A percentile compares a stretch with the other conserved stretches of the same genome.
Evolutionary conservation across 768 basidiomycete genomes (phyloP).

Genomic region (Xerocomellus intermedius): DNA sequence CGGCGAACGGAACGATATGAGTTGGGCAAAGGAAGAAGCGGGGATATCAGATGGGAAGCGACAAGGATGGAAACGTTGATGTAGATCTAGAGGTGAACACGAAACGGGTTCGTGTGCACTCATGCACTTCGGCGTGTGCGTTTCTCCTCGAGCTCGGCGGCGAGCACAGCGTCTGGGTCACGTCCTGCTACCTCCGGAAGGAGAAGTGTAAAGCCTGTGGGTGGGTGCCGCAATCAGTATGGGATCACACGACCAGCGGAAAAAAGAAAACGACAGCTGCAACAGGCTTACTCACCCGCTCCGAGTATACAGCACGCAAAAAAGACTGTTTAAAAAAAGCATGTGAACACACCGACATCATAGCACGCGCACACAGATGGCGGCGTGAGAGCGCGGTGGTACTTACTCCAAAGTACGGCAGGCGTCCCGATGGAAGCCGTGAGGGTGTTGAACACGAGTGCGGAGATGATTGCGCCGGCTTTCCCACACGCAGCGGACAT

Average conservation of each 20-base stretch:
- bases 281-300: slow-evolving; percentile 34
- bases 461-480: slow-evolving; percentile 72
- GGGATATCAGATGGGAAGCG: too few relatives aligned
- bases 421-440: slow-evolving; percentile 61
- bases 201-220: slow-evolving; percentile 40
- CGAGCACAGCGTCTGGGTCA: slow-evolving; percentile 48
- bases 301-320: slow-evolving; percentile 62
- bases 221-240: neutral
- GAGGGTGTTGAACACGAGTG: slow-evolving; percentile 69
- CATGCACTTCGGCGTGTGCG: neutral
- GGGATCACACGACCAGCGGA: neutral
- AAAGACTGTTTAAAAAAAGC: slow-evolving; percentile 48
- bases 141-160: slow-evolving; percentile 36
- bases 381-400: neutral
- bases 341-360: neutral
- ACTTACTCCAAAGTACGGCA: slow-evolving; percentile 69
- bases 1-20: neutral
- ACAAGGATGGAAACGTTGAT: too few relatives aligned
- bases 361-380: neutral
- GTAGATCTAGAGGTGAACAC: neutral
- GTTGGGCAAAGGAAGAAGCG: too few relatives aligned
- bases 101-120: neutral
- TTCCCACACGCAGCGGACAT: slow-evolving; percentile 74
- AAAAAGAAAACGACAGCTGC: neutral
- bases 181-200: slow-evolving; percentile 52